A percentile compares a stretch with the other conserved stretches of the same genome.
phyloP scores from a whole-genome alignment of 805 yeast species.

The Candida namnaoensis region DNA sequence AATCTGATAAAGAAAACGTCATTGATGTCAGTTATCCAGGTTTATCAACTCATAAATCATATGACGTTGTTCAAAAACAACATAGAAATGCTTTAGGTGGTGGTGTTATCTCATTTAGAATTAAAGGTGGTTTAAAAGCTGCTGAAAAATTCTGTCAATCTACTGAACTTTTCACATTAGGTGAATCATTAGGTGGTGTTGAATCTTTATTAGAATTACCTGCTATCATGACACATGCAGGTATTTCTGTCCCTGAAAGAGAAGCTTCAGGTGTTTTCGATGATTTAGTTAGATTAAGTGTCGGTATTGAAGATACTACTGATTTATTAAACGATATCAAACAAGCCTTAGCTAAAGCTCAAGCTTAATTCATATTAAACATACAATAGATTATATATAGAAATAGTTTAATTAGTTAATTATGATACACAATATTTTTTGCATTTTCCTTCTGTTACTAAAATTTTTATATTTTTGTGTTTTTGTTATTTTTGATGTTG shows the following conservation, averaged over 20 bases:
- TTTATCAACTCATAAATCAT: conserved; percentile 53
- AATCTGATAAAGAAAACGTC: conserved; percentile 27
- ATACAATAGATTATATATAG: too few species aligned
- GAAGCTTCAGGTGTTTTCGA: conserved; percentile 76
- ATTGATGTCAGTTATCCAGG: conserved; percentile 79
- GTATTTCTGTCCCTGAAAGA: conserved; percentile 72
- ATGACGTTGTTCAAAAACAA: conserved; percentile 58
- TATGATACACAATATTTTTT: too few species aligned
- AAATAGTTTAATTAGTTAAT: too few species aligned
- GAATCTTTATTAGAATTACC: conserved; percentile 85
- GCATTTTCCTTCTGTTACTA: too few species aligned
- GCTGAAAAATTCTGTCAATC: conserved; percentile 67
- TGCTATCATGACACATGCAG: conserved; percentile 88
- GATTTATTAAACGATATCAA: conserved; percentile 66
- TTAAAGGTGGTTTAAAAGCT: conserved; percentile 71
- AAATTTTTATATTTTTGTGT: too few species aligned
- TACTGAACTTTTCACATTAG: conserved; percentile 73
- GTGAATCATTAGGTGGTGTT: conserved; percentile 87
- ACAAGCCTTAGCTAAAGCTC: conserved; percentile 48
- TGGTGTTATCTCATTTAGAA: conserved; percentile 85
- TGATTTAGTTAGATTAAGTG: conserved; percentile 73
- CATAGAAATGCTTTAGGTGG: conserved; percentile 85
- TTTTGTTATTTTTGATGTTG: too few species aligned
- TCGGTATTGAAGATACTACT: conserved; percentile 79
- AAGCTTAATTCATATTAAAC: not conserved